A percentile compares a stretch with the other conserved stretches of the same genome.
Evolutionary conservation across 768 basidiomycete species (phyloP).

Genomic region (Strobilomyces echinocephalus): DNA sequence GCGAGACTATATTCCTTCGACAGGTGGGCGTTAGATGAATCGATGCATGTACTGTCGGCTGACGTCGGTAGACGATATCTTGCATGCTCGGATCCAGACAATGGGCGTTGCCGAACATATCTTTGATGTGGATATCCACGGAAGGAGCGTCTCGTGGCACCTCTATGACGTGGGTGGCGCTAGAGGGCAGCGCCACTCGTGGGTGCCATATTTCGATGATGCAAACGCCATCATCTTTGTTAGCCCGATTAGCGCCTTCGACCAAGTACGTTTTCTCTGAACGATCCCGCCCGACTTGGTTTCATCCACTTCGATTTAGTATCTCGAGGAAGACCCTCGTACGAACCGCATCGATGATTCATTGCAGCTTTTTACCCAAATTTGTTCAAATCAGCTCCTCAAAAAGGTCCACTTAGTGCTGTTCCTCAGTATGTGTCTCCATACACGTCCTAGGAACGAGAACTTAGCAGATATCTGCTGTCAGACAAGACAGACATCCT

Average conservation of each 20-base stretch:
- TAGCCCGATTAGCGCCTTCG: constrained; percentile 74
- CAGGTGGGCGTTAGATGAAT: constrained; percentile 42
- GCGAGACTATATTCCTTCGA: constrained; percentile 67
- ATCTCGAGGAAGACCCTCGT: constrained; percentile 80
- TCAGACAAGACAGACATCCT: constrained; percentile 78
- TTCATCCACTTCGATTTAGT: constrained; percentile 38
- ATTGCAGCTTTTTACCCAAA: constrained; percentile 80
- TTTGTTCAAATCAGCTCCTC: constrained; percentile 75
- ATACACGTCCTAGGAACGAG: neutral
- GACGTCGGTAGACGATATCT: constrained; percentile 62
- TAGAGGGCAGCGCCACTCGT: constrained; percentile 67
- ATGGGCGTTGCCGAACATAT: constrained; percentile 85
- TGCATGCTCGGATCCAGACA: constrained; percentile 86
- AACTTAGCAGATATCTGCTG: neutral
- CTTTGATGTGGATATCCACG: constrained; percentile 77
- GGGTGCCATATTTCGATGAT: constrained; percentile 66
- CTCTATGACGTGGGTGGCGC: constrained; percentile 71
- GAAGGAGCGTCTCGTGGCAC: constrained; percentile 71
- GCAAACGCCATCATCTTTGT: constrained; percentile 79
- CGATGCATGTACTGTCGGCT: constrained; percentile 24
- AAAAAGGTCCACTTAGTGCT: constrained; percentile 62
- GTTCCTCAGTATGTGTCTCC: constrained; percentile 47
- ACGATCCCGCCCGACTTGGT: constrained; percentile 1
- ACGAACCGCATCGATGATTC: constrained; percentile 87
- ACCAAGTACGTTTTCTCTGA: constrained; percentile 46